Percentiles rank a stretch among this genome's conserved stretches.
Conservation (phyloP, 2,329 filamentous ascomycete genomes). For the Furcasterigmium sp. region DNA sequence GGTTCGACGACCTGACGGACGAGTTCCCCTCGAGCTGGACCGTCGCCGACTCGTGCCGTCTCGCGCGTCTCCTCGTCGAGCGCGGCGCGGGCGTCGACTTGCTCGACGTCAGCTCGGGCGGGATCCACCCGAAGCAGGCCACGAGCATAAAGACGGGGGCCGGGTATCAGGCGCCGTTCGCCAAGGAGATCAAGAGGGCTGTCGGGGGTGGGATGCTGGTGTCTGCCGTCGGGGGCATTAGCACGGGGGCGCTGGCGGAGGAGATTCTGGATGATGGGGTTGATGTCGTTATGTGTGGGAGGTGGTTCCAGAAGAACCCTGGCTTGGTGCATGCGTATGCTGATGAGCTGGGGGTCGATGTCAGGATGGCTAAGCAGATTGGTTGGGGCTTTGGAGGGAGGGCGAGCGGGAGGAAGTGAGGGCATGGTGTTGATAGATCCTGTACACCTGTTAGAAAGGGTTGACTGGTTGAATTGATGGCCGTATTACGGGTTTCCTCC, state of each 20-base stretch:
- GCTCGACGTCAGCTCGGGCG: slow-evolving; percentile 63
- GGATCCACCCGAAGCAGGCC: slow-evolving; percentile 52
- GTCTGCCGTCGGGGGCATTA: slow-evolving; percentile 40
- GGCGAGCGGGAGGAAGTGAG: slow-evolving; percentile 6
- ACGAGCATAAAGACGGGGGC: slow-evolving; percentile 54
- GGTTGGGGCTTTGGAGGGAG: slow-evolving; percentile 47
- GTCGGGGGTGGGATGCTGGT: slow-evolving; percentile 47
- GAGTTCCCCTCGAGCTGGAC: slow-evolving; percentile 44
- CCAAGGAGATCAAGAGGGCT: slow-evolving; percentile 59
- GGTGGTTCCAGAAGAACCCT: slow-evolving; percentile 51
- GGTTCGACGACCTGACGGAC: slow-evolving; percentile 46
- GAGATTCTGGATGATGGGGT: slow-evolving; percentile 36
- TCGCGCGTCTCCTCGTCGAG: slow-evolving; percentile 57
- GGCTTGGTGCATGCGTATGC: slow-evolving; percentile 48
- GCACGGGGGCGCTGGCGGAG: slow-evolving; percentile 35
- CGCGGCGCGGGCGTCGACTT: slow-evolving; percentile 58
- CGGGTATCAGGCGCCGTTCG: slow-evolving; percentile 65
- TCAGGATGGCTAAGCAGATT: slow-evolving; percentile 40
- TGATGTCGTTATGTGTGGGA: slow-evolving; percentile 41
- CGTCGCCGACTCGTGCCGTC: slow-evolving; percentile 57
- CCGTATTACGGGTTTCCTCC: no score
- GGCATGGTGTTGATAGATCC: no score
- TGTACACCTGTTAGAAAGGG: no score
- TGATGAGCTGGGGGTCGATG: slow-evolving; percentile 40
- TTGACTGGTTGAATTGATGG: no score